Conservation (phyloP, 176 grass and related monocot genomes). For the Zea mays region DNA sequence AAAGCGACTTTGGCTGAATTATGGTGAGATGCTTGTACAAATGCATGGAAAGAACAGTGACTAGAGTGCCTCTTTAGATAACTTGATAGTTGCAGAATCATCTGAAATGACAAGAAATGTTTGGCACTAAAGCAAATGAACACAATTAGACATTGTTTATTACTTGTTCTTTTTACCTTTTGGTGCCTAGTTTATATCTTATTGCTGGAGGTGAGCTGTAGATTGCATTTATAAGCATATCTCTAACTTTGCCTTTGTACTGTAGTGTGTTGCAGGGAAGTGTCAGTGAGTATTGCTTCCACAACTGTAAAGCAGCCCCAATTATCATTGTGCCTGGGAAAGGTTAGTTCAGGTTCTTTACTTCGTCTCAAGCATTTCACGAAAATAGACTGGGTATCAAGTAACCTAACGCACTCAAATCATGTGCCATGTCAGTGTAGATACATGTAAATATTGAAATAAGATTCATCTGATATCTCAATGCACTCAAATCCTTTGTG, state of each 20-base stretch:
- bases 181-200: slow-evolving; percentile 31
- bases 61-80: slow-evolving; percentile 15
- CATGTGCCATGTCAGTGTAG: background rate
- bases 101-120: slow-evolving; percentile 14
- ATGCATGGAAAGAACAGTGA: slow-evolving; percentile 13
- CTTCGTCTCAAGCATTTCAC: slow-evolving; percentile 26
- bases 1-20: slow-evolving; percentile 12
- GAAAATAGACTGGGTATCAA: slow-evolving; percentile 12
- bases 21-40: slow-evolving; percentile 24
- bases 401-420: slow-evolving; percentile 24
- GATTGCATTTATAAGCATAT: slow-evolving; percentile 34
- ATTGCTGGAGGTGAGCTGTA: slow-evolving; percentile 24
- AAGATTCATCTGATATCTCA: slow-evolving; percentile 19
- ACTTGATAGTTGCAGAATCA: slow-evolving; percentile 25
- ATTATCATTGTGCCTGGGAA: slow-evolving; percentile 88
- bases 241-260: slow-evolving; percentile 40
- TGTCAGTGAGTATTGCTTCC: slow-evolving; percentile 81
- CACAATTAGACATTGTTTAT: slow-evolving; percentile 20
- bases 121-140: slow-evolving; percentile 28
- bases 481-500: slow-evolving; percentile 1
- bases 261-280: slow-evolving; percentile 84
- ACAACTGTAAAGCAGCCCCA: slow-evolving; percentile 88
- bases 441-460: background rate
- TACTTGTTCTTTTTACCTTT: slow-evolving; percentile 17
- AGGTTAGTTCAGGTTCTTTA: slow-evolving; percentile 54